phyloP scores from a whole-genome alignment of 148 eudicot genomes.

The Tetragonia tetragonoides region DNA sequence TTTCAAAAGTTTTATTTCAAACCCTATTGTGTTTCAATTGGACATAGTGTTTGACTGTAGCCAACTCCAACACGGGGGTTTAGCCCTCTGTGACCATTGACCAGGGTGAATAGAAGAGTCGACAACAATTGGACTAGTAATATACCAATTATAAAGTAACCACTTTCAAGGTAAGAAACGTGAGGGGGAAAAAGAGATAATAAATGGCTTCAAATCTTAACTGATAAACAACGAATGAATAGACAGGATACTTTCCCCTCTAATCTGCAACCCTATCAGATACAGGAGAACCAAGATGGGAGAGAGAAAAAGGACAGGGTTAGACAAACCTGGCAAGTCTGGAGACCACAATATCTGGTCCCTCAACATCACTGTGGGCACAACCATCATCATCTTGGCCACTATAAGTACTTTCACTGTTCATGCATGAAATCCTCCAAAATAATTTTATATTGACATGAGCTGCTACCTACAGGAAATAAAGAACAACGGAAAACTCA shows the following conservation, averaged over 20 bases:
- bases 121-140: background rate
- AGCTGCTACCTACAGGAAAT: conserved; percentile 11
- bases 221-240: background rate
- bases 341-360: conserved; percentile 68
- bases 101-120: background rate
- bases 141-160: background rate
- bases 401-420: conserved; percentile 50
- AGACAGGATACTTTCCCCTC: background rate
- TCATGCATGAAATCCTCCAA: conserved; percentile 56
- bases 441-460: conserved; percentile 32
- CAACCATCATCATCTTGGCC: conserved; percentile 66
- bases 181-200: background rate
- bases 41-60: too few species aligned
- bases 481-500: background rate
- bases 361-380: conserved; percentile 66
- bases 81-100: too few species aligned
- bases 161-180: background rate
- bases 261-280: background rate
- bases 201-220: background rate
- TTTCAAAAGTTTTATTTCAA: too few species aligned
- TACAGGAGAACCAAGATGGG: background rate
- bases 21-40: too few species aligned
- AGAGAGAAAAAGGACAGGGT: background rate
- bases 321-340: conserved; percentile 86
- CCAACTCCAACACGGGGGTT: too few species aligned